Conservation (phyloP, 768 basidiomycete genomes). For the Pleurotus cornucopiae region DNA sequence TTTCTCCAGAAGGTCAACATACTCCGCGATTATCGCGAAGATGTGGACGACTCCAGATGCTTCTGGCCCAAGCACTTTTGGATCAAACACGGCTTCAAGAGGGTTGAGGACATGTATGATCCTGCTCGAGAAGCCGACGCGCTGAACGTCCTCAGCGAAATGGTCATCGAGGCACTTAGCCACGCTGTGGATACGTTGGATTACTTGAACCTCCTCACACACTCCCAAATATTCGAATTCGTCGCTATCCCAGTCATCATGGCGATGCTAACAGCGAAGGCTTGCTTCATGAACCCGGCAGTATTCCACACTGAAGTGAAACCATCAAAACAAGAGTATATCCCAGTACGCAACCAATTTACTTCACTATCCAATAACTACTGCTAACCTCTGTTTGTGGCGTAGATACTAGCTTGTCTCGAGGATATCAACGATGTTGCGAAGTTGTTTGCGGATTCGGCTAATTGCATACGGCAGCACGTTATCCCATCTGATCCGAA, state of each 20-base stretch:
- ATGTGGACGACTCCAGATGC: constrained; percentile 1
- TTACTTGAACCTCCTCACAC: background rate
- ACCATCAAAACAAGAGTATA: constrained; percentile 1
- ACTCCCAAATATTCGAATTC: constrained; percentile 2
- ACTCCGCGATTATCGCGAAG: background rate
- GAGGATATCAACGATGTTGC: constrained; percentile 1
- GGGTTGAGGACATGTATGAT: background rate
- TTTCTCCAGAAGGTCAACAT: constrained; percentile 5
- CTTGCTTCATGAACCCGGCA: constrained; percentile 3
- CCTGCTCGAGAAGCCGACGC: background rate
- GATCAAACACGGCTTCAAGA: constrained; percentile 1
- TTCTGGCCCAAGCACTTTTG: constrained; percentile 1
- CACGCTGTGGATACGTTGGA: background rate
- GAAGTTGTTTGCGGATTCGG: background rate
- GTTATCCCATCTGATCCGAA: background rate
- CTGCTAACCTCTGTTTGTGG: background rate
- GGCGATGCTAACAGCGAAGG: background rate
- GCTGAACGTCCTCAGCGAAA: constrained; percentile 1
- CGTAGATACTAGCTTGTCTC: background rate
- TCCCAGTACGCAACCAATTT: background rate
- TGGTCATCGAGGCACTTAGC: constrained; percentile 3
- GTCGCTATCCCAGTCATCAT: background rate
- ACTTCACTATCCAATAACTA: background rate
- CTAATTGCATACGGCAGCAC: background rate
- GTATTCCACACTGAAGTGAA: constrained; percentile 1